phyloP scores from a whole-genome alignment of 1,139 yeast species.

The Hansenula sp. region DNA sequence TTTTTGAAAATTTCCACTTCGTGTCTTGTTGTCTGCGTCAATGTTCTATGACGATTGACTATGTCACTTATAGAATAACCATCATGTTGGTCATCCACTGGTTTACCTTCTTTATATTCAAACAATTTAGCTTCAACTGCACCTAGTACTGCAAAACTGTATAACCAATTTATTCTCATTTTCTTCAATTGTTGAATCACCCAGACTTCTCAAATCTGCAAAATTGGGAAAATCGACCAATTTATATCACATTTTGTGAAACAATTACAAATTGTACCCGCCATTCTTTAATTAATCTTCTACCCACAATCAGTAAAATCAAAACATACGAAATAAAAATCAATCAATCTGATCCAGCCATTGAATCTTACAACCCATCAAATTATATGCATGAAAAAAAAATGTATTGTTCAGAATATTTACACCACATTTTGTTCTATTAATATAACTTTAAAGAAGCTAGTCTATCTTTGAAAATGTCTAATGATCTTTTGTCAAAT shows the following conservation, averaged over 20 bases:
- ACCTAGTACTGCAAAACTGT: neutral
- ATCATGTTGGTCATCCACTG: neutral
- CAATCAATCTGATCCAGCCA: no score
- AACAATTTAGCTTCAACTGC: neutral
- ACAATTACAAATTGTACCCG: neutral
- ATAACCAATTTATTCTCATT: neutral
- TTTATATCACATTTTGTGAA: neutral
- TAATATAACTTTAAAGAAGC: no score
- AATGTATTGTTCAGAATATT: no score
- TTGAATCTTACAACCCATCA: no score
- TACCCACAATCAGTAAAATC: neutral
- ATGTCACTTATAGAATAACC: slow-evolving; percentile 13
- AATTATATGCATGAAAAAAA: no score
- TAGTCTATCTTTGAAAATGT: no score
- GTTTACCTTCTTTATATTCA: neutral
- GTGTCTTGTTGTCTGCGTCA: slow-evolving; percentile 7
- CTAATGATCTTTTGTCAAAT: no score
- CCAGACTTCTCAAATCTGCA: no score
- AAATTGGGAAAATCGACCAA: neutral
- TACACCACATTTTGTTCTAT: no score
- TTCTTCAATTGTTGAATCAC: neutral
- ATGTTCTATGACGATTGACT: slow-evolving; percentile 8
- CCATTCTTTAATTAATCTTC: neutral
- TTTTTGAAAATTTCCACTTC: slow-evolving; percentile 11
- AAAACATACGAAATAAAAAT: neutral